phyloP scores from a whole-genome alignment of 2,329 filamentous ascomycete genomes.

The Tolypocladium ophioglossoides region DNA sequence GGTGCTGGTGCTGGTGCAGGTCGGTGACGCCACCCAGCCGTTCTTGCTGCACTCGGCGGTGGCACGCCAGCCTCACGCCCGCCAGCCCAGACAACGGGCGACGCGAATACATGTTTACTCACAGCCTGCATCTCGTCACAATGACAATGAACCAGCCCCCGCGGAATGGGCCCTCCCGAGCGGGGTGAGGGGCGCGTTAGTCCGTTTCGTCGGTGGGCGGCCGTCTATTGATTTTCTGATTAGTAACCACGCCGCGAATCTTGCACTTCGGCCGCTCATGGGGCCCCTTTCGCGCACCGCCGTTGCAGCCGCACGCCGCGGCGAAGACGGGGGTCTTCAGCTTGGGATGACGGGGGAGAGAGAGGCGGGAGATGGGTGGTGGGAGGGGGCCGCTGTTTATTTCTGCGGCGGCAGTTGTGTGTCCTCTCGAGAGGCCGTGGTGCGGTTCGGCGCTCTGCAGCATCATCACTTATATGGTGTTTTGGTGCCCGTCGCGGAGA shows the following conservation, averaged over 20 bases:
- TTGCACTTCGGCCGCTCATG: not conserved
- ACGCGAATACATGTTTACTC: not conserved
- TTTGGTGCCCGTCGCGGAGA: not conserved
- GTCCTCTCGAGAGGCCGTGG: not conserved
- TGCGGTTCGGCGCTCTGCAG: not conserved
- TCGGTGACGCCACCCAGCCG: not conserved
- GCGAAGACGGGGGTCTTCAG: not conserved
- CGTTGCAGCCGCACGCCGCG: not conserved
- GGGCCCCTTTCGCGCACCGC: not conserved
- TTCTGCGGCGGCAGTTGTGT: not conserved
- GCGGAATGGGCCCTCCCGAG: no score
- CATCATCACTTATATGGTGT: not conserved
- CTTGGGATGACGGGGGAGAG: not conserved
- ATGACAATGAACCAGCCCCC: not conserved
- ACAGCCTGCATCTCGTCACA: not conserved
- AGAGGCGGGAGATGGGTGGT: not conserved
- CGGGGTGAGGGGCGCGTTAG: no score
- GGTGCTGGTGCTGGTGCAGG: not conserved
- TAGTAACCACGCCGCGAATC: not conserved
- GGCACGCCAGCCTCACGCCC: not conserved
- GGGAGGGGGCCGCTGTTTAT: not conserved
- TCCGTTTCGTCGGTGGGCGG: no score
- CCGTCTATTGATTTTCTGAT: not conserved
- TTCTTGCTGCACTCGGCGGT: not conserved
- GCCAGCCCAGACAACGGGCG: not conserved